phyloP scores from a whole-genome alignment of 2,329 filamentous ascomycete genomes.

The Rhynchosporium graminicola region DNA sequence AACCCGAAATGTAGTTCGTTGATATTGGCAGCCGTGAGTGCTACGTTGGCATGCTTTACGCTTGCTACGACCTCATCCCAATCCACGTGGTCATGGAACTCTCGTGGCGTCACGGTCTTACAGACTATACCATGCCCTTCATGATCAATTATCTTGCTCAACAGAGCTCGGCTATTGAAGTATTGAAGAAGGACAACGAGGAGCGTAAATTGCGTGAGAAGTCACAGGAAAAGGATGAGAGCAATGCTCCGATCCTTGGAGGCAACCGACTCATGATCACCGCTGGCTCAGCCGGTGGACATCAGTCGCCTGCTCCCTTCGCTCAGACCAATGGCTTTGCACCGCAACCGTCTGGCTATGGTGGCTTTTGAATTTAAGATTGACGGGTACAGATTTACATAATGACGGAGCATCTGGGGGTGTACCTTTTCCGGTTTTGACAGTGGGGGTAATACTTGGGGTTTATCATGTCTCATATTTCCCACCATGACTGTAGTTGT shows the following conservation, averaged over 20 bases:
- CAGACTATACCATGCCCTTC: conserved; percentile 99
- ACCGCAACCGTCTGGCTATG: conserved; percentile 82
- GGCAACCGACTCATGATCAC: conserved; percentile 92
- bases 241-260: conserved; percentile 90
- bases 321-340: conserved; percentile 85
- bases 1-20: conserved; percentile 72
- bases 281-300: conserved; percentile 67
- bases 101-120: conserved; percentile 92
- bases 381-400: conserved; percentile 34
- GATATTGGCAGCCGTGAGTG: conserved; percentile 99
- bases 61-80: conserved; percentile 95
- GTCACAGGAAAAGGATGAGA: conserved; percentile 79
- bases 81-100: conserved; percentile 92
- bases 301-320: conserved; percentile 62
- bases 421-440: conserved; percentile 35
- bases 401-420: conserved; percentile 38
- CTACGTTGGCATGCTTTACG: conserved; percentile 99
- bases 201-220: conserved; percentile 79
- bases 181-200: conserved; percentile 93
- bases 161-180: conserved; percentile 81
- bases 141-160: conserved; percentile 98
- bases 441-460: conserved; percentile 29
- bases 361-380: conserved; percentile 48
- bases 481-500: conserved; percentile 38
- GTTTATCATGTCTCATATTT: conserved; percentile 32